Conservation (phyloP, 306 rosid genomes). For the Albizia julibrissin region DNA sequence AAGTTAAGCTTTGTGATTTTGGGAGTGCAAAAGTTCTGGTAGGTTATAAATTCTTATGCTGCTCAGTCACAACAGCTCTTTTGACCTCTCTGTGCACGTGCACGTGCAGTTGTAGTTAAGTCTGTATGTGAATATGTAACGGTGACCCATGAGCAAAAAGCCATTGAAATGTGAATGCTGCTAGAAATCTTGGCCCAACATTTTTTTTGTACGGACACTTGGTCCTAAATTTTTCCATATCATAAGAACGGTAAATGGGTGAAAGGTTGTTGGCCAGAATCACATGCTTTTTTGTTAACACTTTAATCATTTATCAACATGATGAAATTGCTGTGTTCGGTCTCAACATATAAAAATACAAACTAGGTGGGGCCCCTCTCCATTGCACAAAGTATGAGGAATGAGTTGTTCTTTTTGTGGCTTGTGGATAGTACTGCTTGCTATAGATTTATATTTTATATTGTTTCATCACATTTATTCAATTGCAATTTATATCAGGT, state of each 20-base stretch:
- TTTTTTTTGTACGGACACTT: not conserved
- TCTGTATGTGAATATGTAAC: conserved; percentile 7
- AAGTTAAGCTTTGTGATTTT: conserved; percentile 88
- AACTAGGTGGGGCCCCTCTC: not conserved
- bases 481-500: conserved; percentile 45
- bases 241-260: conserved; percentile 18
- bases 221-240: not conserved
- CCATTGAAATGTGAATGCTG: conserved; percentile 17
- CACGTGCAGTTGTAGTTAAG: not conserved
- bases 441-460: not conserved
- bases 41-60: conserved; percentile 28
- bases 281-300: not conserved
- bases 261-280: not conserved
- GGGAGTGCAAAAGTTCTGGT: conserved; percentile 94
- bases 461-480: not conserved
- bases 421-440: not conserved
- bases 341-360: not conserved
- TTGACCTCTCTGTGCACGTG: not conserved
- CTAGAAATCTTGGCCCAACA: not conserved
- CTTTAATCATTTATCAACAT: conserved; percentile 13
- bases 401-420: not conserved
- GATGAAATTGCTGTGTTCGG: conserved; percentile 17
- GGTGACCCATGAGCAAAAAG: not conserved
- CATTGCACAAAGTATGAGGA: not conserved
- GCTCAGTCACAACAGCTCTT: not conserved